These are phyloP conservation scores for Piper betle DNA, from an alignment of 164 flowering plant species.

Conservation along the genomic window DNA sequence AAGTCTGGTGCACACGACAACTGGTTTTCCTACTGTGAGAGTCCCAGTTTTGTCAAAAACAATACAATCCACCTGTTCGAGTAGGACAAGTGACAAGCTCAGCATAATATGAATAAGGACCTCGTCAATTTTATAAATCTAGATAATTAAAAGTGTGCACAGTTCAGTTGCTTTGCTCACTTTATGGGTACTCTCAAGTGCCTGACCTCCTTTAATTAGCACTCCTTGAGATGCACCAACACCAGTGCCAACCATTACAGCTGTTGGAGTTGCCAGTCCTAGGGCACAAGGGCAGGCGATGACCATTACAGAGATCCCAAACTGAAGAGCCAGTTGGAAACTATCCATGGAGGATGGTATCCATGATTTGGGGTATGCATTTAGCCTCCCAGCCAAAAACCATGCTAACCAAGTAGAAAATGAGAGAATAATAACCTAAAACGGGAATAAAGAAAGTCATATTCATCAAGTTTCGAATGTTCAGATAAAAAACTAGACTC, in stretches of 20 bases:
- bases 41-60: conserved; percentile 96
- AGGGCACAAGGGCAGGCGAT: conserved; percentile 97
- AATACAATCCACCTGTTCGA: conserved; percentile 56
- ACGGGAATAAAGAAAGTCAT: neutral
- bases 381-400: conserved; percentile 67
- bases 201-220: conserved; percentile 88
- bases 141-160: neutral
- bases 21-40: conserved; percentile 80
- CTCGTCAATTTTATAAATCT: neutral
- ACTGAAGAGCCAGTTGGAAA: conserved; percentile 89
- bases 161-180: conserved; percentile 17
- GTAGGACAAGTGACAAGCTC: conserved; percentile 1
- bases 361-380: conserved; percentile 68
- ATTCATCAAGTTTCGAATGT: neutral
- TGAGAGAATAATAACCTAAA: conserved; percentile 58
- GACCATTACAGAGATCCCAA: conserved; percentile 94
- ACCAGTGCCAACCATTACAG: conserved; percentile 98
- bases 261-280: conserved; percentile 94
- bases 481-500: neutral
- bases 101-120: neutral
- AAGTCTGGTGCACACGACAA: conserved; percentile 57
- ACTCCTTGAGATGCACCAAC: conserved; percentile 92
- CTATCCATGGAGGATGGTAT: conserved; percentile 77
- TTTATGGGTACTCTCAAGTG: conserved; percentile 84
- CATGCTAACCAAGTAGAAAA: conserved; percentile 70